Evolutionary conservation across 192 early-diverging fungal species (phyloP).

Genomic region (Coemansia sp.): DNA sequence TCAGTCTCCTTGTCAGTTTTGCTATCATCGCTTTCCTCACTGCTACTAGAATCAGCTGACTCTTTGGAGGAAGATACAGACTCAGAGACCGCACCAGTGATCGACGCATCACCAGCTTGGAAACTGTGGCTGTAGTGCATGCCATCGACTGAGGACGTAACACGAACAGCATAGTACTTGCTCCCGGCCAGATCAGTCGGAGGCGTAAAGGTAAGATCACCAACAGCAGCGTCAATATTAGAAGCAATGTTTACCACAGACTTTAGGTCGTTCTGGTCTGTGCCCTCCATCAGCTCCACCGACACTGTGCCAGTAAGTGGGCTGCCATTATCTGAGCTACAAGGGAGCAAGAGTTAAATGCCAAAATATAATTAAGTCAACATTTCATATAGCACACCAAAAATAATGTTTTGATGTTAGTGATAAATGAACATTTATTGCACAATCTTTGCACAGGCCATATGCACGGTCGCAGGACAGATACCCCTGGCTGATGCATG

Average conservation of each 20-base stretch:
- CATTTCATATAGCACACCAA: background rate
- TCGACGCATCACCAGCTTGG: constrained; percentile 22
- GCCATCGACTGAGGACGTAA: constrained; percentile 35
- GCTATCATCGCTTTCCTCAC: constrained; percentile 1
- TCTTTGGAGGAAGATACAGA: background rate
- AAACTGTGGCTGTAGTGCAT: constrained; percentile 54
- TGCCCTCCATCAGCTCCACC: constrained; percentile 51
- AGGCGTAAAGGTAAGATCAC: constrained; percentile 28
- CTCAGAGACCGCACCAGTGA: constrained; percentile 6
- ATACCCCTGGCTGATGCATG: too few species aligned
- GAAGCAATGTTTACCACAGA: constrained; percentile 27
- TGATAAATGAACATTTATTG: too few species aligned
- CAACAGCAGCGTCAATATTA: constrained; percentile 14
- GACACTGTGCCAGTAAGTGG: constrained; percentile 42
- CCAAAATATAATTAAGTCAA: too few species aligned
- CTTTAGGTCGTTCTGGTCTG: constrained; percentile 43
- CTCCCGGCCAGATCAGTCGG: constrained; percentile 25
- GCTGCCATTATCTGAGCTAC: constrained; percentile 37
- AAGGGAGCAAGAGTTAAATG: background rate
- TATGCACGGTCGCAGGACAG: too few species aligned
- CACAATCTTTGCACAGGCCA: too few species aligned
- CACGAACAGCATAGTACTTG: constrained; percentile 40
- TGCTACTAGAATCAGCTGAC: background rate
- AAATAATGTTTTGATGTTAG: background rate
- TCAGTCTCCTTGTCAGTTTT: too few species aligned